Evolutionary conservation across 495 filamentous ascomycete genomes (phyloP), one percentile per base, ranked within the genome.

Genomic region (Penicillium paradoxum): DNA sequence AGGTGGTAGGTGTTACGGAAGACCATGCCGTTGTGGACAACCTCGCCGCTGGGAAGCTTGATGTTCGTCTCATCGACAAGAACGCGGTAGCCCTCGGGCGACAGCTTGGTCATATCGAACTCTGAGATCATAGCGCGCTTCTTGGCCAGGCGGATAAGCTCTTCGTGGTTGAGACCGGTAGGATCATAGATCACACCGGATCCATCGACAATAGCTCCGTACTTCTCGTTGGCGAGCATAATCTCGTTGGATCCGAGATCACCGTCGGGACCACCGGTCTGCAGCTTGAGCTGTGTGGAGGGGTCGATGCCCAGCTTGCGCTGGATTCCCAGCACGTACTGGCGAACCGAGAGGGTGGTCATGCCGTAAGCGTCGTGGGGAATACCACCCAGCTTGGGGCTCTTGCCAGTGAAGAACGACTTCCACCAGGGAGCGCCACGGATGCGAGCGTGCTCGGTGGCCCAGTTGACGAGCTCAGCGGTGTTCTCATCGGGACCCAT

Each of bases 401-500:
- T 95, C 79, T 97, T 97, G 63, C 93, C 93, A 2, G 93, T 98
- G 78, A 98, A 97, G 83, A 98, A 98, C 0, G 95, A 97, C 75
- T 97, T 98, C 93, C 93, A 98, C 91, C 92, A 97, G 21, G 89
- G 89, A 21, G 95, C 95, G 47, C 91, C 91, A 56, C 93, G 83
- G 57, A 73, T 77, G 32, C 89, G 82, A 53, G 93, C 95, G 68
- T 98, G 93, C 68, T 91, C 89, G 3, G 93, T 98, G 24, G 93
- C 93, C 93, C 93, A 98, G 70, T 97, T 86, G 32, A 98, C 93
- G 42, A 98, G 79, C 61, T 95, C 90, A 29, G 93, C 93, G 4
- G 93, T 98, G 73, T 97, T 97, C 83, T 98, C 93, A 58, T 98
- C 93, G 2, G 93, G 93, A 19, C 93, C 93, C 90, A 98, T 86